Evolutionary conservation across 2,329 filamentous ascomycete species (phyloP).

Genomic region (Simplicillium sp.): DNA sequence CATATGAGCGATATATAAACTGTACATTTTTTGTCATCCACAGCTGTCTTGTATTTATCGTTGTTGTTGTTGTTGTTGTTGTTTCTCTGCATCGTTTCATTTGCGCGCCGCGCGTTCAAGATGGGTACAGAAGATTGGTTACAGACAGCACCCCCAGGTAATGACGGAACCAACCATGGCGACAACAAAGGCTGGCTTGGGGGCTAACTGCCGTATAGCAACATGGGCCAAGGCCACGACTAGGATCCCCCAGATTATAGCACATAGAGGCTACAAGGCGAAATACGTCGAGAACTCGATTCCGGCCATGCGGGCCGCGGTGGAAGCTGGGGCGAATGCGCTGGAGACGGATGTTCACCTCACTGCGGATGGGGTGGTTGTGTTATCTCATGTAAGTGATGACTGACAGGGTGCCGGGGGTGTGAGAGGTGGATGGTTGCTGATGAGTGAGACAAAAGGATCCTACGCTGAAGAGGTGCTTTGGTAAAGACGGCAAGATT

Average conservation of each 20-base stretch:
- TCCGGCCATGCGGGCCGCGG: conserved; percentile 64
- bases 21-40: too few relatives aligned
- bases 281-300: conserved; percentile 80
- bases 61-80: too few relatives aligned
- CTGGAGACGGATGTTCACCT: conserved; percentile 86
- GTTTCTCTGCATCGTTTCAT: too few relatives aligned
- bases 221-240: too few relatives aligned
- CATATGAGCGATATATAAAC: too few relatives aligned
- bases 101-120: too few relatives aligned
- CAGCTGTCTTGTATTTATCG: too few relatives aligned
- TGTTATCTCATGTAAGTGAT: conserved; percentile 75
- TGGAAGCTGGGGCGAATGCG: conserved; percentile 66
- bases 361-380: conserved; percentile 71
- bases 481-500: conserved; percentile 62
- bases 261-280: conserved; percentile 71
- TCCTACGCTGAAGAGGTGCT: conserved; percentile 68
- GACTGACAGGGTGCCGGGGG: too few relatives aligned
- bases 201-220: too few relatives aligned
- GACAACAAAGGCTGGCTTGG: too few relatives aligned
- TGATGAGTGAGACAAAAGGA: conserved; percentile 49
- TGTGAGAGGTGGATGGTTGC: too few relatives aligned
- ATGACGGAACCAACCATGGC: background rate
- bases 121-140: conserved; percentile 3
- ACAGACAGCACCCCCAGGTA: conserved; percentile 10
- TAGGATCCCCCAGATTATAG: conserved; percentile 58